Conservation (phyloP, 2,329 filamentous ascomycete genomes). For the Fusarium drepaniforme region DNA sequence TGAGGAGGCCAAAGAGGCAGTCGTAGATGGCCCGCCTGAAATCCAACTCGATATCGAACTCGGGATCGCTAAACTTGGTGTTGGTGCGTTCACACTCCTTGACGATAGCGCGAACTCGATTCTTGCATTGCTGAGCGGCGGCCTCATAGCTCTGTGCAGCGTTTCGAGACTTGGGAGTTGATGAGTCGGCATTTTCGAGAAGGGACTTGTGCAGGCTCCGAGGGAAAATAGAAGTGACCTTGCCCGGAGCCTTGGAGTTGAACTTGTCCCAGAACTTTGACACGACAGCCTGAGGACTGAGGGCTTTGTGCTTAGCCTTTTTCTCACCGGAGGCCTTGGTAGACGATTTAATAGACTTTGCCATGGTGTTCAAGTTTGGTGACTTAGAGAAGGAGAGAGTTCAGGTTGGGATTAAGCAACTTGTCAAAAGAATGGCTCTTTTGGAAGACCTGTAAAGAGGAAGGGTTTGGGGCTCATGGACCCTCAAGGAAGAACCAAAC, state of each 20-base stretch:
- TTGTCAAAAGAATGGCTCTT: neutral
- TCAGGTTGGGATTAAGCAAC: neutral
- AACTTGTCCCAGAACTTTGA: slow-evolving; percentile 58
- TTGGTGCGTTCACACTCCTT: slow-evolving; percentile 59
- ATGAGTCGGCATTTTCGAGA: slow-evolving; percentile 36
- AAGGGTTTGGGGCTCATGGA: neutral
- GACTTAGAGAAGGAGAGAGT: neutral
- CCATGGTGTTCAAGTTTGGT: neutral
- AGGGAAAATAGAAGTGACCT: slow-evolving; percentile 59
- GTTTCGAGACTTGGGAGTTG: slow-evolving; percentile 48
- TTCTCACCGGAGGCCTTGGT: neutral
- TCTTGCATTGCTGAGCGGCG: slow-evolving; percentile 55
- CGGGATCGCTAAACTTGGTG: slow-evolving; percentile 58
- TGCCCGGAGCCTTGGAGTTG: slow-evolving; percentile 55
- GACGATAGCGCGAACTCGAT: slow-evolving; percentile 54
- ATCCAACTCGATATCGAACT: slow-evolving; percentile 59
- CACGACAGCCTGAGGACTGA: slow-evolving; percentile 54
- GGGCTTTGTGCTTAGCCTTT: slow-evolving; percentile 35
- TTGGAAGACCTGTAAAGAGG: neutral
- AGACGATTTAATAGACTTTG: neutral
- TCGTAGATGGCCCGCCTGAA: slow-evolving; percentile 49
- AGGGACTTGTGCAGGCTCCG: slow-evolving; percentile 53
- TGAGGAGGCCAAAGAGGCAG: slow-evolving; percentile 52
- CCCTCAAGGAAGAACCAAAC: neutral
- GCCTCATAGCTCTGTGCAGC: slow-evolving; percentile 57